phyloP scores from a whole-genome alignment of 2,329 filamentous ascomycete species.

The Hypomyces perniciosus region DNA sequence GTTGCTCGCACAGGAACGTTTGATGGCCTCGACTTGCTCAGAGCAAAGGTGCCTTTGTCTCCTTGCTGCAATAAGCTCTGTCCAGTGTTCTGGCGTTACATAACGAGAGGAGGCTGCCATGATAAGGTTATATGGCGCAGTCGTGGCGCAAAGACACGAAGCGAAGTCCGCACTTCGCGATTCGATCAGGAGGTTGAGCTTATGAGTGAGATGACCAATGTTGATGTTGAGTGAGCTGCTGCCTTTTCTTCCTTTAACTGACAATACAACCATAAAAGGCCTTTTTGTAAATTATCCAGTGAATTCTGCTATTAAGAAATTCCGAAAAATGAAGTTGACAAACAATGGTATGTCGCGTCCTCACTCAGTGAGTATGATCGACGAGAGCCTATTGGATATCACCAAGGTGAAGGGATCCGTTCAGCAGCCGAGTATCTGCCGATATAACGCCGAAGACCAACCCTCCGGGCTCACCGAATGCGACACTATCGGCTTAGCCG shows the following conservation, averaged over 20 bases:
- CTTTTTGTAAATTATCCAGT: too few relatives aligned
- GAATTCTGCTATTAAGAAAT: too few relatives aligned
- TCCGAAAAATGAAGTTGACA: too few relatives aligned
- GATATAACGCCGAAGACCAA: constrained; percentile 12
- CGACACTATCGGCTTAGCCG: background rate
- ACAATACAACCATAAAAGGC: too few relatives aligned
- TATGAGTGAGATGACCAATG: too few relatives aligned
- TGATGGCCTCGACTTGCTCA: constrained; percentile 38
- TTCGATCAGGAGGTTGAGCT: too few relatives aligned
- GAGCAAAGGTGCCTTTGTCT: constrained; percentile 31
- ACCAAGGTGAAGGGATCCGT: background rate
- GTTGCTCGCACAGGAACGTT: constrained; percentile 35
- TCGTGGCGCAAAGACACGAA: background rate
- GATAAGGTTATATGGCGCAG: background rate
- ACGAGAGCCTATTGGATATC: too few relatives aligned
- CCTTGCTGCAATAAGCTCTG: constrained; percentile 30
- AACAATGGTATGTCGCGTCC: too few relatives aligned
- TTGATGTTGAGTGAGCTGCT: too few relatives aligned
- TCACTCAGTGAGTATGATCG: too few relatives aligned
- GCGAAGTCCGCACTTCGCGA: too few relatives aligned
- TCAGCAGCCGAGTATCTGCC: background rate
- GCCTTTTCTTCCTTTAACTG: too few relatives aligned
- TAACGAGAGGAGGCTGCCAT: constrained; percentile 22
- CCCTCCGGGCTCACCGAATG: background rate
- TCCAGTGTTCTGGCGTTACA: constrained; percentile 34